Percentiles rank a stretch among this genome's conserved stretches.
These are phyloP conservation scores for Bothriochloa decipiens DNA, from an alignment of 176 grass and related monocot species.

Conservation along the genomic window DNA sequence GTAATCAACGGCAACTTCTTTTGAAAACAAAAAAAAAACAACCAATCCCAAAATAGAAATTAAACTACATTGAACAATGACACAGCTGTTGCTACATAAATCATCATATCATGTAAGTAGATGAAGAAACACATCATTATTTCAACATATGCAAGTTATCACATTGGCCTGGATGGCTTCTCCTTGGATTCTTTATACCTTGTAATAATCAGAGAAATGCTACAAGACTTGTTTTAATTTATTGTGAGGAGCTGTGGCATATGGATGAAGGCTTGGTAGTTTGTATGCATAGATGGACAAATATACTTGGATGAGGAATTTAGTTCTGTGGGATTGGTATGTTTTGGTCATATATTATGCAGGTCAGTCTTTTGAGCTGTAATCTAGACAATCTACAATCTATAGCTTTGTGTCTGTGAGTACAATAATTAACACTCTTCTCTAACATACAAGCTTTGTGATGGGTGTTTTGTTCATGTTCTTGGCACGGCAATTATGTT, in stretches of 20 bases:
- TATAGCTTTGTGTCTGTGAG: background rate
- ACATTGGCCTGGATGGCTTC: background rate
- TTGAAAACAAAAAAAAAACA: too few species aligned
- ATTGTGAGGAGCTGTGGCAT: too few species aligned
- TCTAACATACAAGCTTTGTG: background rate
- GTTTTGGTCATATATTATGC: background rate
- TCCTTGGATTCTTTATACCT: background rate
- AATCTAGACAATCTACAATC: background rate
- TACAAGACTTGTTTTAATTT: background rate
- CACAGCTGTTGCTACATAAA: too few species aligned
- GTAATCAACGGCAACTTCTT: too few species aligned
- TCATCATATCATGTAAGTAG: background rate
- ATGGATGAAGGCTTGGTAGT: background rate
- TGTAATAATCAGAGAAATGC: background rate
- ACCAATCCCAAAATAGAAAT: too few species aligned
- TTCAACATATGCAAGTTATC: background rate
- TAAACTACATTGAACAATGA: too few species aligned
- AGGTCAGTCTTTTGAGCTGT: background rate
- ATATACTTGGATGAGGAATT: too few species aligned
- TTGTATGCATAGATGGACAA: background rate
- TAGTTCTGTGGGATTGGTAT: background rate
- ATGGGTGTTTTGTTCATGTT: constrained; percentile 1
- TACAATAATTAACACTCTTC: background rate
- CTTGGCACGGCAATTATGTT: background rate
- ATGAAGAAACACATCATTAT: background rate